Evolutionary conservation across 768 basidiomycete genomes (phyloP), one percentile per base, ranked within the genome.

Genomic region (Bullera alba): DNA sequence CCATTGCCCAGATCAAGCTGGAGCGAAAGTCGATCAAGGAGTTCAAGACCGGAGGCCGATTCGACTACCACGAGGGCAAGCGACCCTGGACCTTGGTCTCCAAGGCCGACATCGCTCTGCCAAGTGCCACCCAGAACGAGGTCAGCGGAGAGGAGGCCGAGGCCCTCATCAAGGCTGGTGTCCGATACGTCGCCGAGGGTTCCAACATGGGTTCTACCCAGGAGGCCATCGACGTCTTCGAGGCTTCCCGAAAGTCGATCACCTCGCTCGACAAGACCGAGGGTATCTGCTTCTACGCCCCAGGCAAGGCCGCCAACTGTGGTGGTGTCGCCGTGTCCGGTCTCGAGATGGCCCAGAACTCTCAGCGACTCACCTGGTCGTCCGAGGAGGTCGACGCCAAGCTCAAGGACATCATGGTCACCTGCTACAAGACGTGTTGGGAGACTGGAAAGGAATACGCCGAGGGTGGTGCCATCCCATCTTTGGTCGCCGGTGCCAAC

Each of bases 271-370:
- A 48, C 48, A 77, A 78, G 42, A 60, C 58, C 26, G 71, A 73
- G 23, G 69, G 71, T 42, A 76, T 78, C 51, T 75, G 80, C 45
- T 85, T 82, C 82, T 85, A 85, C 73, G 83, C 82, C 12, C 84
- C 85, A 48, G 84, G 84, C 53, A 86, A 83, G 70, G 77, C 76
- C 46, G 71, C 75, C 69, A 82, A 83, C 74, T 79, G 78, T 58
- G 85, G 85, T 71, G 85, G 85, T 74, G 85, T 86, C 48, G 83
- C 83, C 34, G 83, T 84, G 21, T 84, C 82, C 7, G 83, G 83
- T 58, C 80, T 86, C 56, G 85, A 85, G 76, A 85, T 85, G 83
- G 81, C 82, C 2, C 84, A 85, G 75, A 85, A 86, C 77, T 83
- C 81, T 37, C 61, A 53, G 43, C 76, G 81, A 29, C 77, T 81